Percentiles rank a stretch among this genome's conserved stretches.
Conservation (phyloP, 2,329 filamentous ascomycete genomes). For the Alternaria burnsii region DNA sequence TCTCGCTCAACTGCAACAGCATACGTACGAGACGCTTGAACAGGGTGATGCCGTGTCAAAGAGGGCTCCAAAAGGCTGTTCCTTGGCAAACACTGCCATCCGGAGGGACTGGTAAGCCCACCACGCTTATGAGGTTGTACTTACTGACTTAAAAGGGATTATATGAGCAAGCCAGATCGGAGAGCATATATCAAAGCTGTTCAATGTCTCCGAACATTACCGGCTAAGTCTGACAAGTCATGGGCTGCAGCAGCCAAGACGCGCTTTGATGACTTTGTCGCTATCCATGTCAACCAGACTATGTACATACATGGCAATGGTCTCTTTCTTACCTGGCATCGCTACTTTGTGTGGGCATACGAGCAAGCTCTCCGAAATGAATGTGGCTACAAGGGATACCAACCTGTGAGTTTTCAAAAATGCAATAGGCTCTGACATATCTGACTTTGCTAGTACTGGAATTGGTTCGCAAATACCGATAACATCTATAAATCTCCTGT, state of each 20-base stretch:
- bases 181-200: constrained; percentile 8
- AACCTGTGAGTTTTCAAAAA: constrained; percentile 5
- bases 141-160: constrained; percentile 7
- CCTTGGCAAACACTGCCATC: constrained; percentile 3
- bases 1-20: constrained; percentile 9
- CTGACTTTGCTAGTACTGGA: constrained; percentile 7
- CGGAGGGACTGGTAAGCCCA: constrained; percentile 1
- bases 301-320: constrained; percentile 6
- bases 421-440: not conserved
- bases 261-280: constrained; percentile 13
- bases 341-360: constrained; percentile 12
- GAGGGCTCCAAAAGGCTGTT: not conserved
- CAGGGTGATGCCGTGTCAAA: not conserved
- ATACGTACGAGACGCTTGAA: constrained; percentile 5
- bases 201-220: constrained; percentile 9
- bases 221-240: constrained; percentile 3
- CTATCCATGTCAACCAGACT: constrained; percentile 12
- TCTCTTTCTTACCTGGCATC: constrained; percentile 10
- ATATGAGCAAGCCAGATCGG: constrained; percentile 1
- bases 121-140: not conserved
- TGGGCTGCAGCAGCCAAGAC: constrained; percentile 13
- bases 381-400: constrained; percentile 12
- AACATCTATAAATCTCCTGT: constrained; percentile 6
- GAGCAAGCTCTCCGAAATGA: constrained; percentile 13
- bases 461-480: constrained; percentile 10